Evolutionary conservation across 1,139 yeast species (phyloP).

Genomic region (Kurtzmaniella quercitrusa): DNA sequence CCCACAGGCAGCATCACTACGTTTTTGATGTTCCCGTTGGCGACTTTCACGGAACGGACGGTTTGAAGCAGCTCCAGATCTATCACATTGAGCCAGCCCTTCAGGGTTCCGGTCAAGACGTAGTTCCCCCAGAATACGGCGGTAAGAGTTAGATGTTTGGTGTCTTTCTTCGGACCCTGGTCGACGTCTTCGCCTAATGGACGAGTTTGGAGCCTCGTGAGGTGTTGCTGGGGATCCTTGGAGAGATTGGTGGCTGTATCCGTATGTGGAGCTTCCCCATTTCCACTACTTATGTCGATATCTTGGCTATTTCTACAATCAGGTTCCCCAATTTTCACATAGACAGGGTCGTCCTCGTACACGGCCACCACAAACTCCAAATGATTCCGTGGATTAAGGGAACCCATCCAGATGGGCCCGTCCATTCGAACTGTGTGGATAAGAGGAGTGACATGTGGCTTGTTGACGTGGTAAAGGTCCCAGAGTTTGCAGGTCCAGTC

Average conservation of each 20-base stretch:
- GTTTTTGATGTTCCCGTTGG: conserved; percentile 70
- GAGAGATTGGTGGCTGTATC: too few species aligned
- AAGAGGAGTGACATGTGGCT: conserved; percentile 27
- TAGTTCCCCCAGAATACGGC: conserved; percentile 45
- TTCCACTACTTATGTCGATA: too few species aligned
- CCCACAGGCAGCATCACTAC: conserved; percentile 65
- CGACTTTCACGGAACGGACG: conserved; percentile 50
- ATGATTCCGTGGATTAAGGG: conserved; percentile 49
- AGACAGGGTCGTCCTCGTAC: conserved; percentile 51
- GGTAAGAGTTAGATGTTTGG: conserved; percentile 28
- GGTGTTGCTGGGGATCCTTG: not conserved
- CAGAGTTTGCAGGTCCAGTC: conserved; percentile 84
- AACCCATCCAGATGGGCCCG: conserved; percentile 71
- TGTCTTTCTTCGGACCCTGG: conserved; percentile 12
- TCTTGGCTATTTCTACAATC: too few species aligned
- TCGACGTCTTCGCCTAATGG: conserved; percentile 1
- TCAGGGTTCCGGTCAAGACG: conserved; percentile 71
- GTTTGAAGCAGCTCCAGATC: conserved; percentile 23
- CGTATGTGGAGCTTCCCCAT: too few species aligned
- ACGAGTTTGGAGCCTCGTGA: not conserved
- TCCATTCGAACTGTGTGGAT: conserved; percentile 50
- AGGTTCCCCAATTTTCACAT: conserved; percentile 25
- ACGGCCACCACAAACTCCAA: conserved; percentile 45
- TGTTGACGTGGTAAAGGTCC: conserved; percentile 54
- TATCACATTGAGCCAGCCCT: conserved; percentile 68